Percentiles rank a stretch among this genome's conserved stretches.
phyloP scores from a whole-genome alignment of 441 rosid species.

The Croton laevigatus region DNA sequence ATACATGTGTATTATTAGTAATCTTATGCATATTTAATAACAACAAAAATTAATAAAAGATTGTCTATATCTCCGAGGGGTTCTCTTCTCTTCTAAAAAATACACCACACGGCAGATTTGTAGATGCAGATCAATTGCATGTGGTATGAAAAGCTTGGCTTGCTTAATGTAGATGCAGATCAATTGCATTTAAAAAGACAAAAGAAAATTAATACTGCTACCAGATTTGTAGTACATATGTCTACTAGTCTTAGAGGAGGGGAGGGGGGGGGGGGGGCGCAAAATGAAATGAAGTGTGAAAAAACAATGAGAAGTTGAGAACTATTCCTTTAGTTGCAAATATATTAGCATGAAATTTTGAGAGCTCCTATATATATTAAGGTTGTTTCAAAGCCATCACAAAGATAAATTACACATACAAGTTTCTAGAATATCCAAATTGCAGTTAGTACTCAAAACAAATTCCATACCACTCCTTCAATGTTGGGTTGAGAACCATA shows the following conservation, averaged over 20 bases:
- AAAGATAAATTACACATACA: not conserved
- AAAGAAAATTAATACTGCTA: not conserved
- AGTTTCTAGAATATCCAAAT: not conserved
- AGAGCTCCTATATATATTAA: not conserved
- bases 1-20: too few relatives aligned
- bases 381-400: not conserved
- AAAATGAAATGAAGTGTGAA: not conserved
- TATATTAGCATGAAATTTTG: not conserved
- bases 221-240: not conserved
- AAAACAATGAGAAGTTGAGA: not conserved
- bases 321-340: not conserved
- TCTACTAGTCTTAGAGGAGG: not conserved
- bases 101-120: not conserved
- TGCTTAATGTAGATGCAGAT: not conserved
- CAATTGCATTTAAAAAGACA: not conserved
- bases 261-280: too few relatives aligned
- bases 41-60: too few relatives aligned
- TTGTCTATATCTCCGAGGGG: not conserved
- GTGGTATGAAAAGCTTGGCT: not conserved
- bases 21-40: too few relatives aligned
- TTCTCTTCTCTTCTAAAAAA: not conserved
- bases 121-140: not conserved
- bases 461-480: conserved; percentile 37
- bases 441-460: not conserved
- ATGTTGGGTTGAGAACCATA: conserved; percentile 37